Evolutionary conservation across 257 asterid species (phyloP), one percentile per base, ranked within the genome.

Genomic region (Solanum pimpinellifolium): DNA sequence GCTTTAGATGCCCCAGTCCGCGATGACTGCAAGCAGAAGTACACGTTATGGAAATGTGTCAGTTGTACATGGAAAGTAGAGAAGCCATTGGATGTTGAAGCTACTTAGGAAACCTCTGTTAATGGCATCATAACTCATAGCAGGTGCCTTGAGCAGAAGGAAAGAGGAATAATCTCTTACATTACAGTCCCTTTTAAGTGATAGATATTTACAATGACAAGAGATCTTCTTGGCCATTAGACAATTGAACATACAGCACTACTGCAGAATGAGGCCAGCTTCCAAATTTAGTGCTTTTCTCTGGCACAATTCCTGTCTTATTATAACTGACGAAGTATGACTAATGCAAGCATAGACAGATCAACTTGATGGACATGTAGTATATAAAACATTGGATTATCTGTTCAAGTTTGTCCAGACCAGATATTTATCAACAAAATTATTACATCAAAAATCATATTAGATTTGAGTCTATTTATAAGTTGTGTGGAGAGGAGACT

Each of bases 1-100:
- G 89, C 90, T 80, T 88, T 88, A 86, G 95, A 69, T 44, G 92
- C 77, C 78, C 90, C 90, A 84, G 47, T 87, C 98, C 94, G 96
- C 44, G 46, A 70, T 29, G 89, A 87, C 82, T 76, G 81, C 68
- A 89, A 70, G 85, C 83, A 84, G 78, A 86, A 74, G 37, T 27
- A 29, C 44, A 29, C 8, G 29, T 47, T 20, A 47, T 18, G 39
- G 42, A 80, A 52, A 29, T 47, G 85, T 16, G 85, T 80, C 20
- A 78, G 84, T 78, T 75, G 66, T 47, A 46, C 84, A 27, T 47
- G 66, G 84, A 27, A 78, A 78, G 66, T 80, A 80, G 66, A 80
- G 68, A 80, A 80, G 60, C 66, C 66, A 80, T 80, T 78, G 4
- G 66, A 65, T 20, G 23, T 47, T 31, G 86, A 14, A 14, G 41